These are phyloP conservation scores for Blepharisma japonicum DNA, from an alignment of 73 alveolate genomes.

Conservation along the genomic window DNA sequence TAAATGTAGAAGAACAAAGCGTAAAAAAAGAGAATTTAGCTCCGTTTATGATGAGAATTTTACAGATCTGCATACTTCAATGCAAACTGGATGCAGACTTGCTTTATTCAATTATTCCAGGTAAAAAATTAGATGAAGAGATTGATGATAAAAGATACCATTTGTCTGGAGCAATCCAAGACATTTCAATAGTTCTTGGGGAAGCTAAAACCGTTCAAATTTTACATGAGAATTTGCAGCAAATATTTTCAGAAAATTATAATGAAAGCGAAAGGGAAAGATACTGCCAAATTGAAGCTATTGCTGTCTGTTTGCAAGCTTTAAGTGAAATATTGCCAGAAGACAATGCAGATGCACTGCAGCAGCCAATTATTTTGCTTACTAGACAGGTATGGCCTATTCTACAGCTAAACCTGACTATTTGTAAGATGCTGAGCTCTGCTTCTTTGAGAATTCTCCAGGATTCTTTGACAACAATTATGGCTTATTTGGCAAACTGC, in stretches of 20 bases:
- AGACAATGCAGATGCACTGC: neutral
- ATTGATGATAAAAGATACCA: neutral
- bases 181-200: neutral
- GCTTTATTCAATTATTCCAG: neutral
- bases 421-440: neutral
- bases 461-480: neutral
- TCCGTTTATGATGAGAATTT: neutral
- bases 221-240: neutral
- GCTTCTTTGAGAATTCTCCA: neutral
- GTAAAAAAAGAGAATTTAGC: neutral
- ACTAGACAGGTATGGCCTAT: slow-evolving; percentile 18
- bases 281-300: slow-evolving; percentile 22
- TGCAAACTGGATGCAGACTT: neutral
- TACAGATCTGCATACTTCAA: slow-evolving; percentile 1
- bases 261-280: neutral
- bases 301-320: neutral
- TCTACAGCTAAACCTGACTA: neutral
- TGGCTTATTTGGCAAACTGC: neutral
- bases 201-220: neutral
- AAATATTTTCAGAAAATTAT: neutral
- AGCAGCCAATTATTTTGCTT: neutral
- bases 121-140: neutral
- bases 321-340: neutral
- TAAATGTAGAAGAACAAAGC: neutral
- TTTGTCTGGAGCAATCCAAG: neutral